Percentiles rank a stretch among this genome's conserved stretches.
Evolutionary conservation across 768 basidiomycete genomes (phyloP).

Genomic region (Boletus barrowsii): DNA sequence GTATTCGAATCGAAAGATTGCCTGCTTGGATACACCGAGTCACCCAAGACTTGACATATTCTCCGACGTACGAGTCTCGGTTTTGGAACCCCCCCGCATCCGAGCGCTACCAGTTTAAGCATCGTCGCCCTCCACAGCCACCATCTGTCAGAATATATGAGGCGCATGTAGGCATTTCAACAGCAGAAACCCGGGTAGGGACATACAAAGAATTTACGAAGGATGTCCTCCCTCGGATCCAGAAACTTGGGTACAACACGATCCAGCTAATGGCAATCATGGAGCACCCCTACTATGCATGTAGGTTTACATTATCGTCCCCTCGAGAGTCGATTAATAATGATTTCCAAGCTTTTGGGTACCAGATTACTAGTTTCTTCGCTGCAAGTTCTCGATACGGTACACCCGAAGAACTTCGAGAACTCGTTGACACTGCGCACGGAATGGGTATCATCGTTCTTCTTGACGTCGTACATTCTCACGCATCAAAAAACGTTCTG

Average conservation of each 20-base stretch:
- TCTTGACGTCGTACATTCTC: conserved; percentile 96
- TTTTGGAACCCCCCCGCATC: conserved; percentile 93
- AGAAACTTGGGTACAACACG: conserved; percentile 89
- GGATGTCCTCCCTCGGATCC: conserved; percentile 83
- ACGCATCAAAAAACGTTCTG: conserved; percentile 95
- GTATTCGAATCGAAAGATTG: conserved; percentile 83
- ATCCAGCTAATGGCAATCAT: conserved; percentile 99
- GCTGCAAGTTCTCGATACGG: conserved; percentile 96
- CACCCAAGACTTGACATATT: conserved; percentile 87
- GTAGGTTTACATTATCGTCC: conserved; percentile 43
- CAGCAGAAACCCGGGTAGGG: conserved; percentile 81
- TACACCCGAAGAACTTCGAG: conserved; percentile 91
- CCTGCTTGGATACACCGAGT: conserved; percentile 95
- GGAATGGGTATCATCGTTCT: conserved; percentile 90
- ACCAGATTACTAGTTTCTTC: conserved; percentile 97
- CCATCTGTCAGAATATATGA: conserved; percentile 83
- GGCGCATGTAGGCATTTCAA: conserved; percentile 97
- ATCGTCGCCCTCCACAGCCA: conserved; percentile 66
- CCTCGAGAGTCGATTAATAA: background rate
- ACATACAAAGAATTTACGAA: conserved; percentile 94
- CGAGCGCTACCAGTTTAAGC: conserved; percentile 77
- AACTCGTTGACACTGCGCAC: conserved; percentile 93
- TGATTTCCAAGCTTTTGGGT: conserved; percentile 77
- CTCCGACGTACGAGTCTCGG: conserved; percentile 92
- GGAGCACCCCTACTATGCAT: conserved; percentile 98